phyloP scores from a whole-genome alignment of 2,329 filamentous ascomycete genomes.

The Tolypocladium inflatum region DNA sequence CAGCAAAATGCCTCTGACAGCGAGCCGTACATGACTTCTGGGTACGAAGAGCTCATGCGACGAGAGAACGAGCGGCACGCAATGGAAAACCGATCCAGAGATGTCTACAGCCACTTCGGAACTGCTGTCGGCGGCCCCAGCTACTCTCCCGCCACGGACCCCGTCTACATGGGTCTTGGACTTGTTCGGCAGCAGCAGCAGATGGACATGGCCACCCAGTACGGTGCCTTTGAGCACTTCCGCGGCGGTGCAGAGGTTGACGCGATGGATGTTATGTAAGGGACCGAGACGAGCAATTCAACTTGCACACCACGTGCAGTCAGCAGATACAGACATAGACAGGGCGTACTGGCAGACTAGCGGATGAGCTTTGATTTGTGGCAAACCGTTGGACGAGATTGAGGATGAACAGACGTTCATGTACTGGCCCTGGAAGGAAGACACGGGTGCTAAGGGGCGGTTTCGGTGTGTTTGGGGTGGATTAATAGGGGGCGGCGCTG shows the following conservation, averaged over 20 bases:
- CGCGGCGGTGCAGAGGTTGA: constrained; percentile 34
- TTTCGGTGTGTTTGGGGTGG: neutral
- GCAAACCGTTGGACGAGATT: neutral
- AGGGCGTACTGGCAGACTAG: neutral
- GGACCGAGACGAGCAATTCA: constrained; percentile 1
- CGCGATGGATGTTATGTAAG: constrained; percentile 36
- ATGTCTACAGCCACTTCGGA: constrained; percentile 35
- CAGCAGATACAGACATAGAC: constrained; percentile 7
- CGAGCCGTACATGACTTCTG: constrained; percentile 78
- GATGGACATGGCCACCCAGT: constrained; percentile 58
- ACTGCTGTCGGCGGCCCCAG: constrained; percentile 23
- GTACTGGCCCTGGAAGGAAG: neutral
- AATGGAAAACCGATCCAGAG: constrained; percentile 24
- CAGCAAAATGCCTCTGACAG: constrained; percentile 32
- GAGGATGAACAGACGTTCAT: neutral
- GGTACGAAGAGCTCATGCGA: constrained; percentile 63
- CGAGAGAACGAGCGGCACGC: constrained; percentile 46
- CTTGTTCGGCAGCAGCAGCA: constrained; percentile 40
- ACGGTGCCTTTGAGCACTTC: constrained; percentile 49
- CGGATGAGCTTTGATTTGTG: neutral
- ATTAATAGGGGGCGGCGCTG: constrained; percentile 4
- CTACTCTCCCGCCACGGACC: constrained; percentile 54
- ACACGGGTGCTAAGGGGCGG: neutral
- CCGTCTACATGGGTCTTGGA: constrained; percentile 49
- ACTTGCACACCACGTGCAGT: constrained; percentile 3